Conservation (phyloP, 2,329 filamentous ascomycete species). For the Pseudocercospora fijiensis region DNA sequence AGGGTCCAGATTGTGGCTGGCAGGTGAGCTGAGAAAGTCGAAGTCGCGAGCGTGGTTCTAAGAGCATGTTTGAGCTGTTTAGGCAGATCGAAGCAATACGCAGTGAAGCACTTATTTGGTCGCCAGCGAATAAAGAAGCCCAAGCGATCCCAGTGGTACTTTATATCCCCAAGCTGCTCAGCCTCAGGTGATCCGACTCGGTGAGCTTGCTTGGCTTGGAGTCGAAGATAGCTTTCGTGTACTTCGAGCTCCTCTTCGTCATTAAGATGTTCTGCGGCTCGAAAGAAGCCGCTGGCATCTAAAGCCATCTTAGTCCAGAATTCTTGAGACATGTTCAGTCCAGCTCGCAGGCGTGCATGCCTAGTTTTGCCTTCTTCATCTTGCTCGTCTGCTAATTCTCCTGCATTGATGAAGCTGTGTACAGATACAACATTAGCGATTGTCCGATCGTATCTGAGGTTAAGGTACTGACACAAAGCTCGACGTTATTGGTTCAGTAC, state of each 20-base stretch:
- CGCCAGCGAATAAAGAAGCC: conserved; percentile 5
- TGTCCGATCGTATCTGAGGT: too few species aligned
- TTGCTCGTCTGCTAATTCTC: background rate
- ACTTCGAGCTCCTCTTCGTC: background rate
- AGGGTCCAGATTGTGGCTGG: background rate
- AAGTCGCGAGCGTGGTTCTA: background rate
- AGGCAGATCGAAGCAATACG: conserved; percentile 5
- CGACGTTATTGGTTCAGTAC: too few species aligned
- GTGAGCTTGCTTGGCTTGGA: conserved; percentile 2
- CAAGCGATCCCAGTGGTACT: conserved; percentile 8
- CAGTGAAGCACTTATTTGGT: background rate
- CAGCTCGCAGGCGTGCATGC: background rate
- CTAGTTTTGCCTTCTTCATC: background rate
- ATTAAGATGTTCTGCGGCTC: background rate
- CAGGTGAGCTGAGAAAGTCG: background rate
- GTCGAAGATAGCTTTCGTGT: conserved; percentile 6
- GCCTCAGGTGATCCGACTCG: background rate
- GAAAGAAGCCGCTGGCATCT: conserved; percentile 10
- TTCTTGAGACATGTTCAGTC: background rate
- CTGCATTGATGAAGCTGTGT: conserved; percentile 1
- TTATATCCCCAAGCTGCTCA: background rate
- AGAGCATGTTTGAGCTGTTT: background rate
- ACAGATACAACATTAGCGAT: too few species aligned
- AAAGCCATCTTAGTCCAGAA: conserved; percentile 5
- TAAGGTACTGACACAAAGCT: too few species aligned